phyloP scores from a whole-genome alignment of 2,329 filamentous ascomycete species.

The Cercospora sp. region DNA sequence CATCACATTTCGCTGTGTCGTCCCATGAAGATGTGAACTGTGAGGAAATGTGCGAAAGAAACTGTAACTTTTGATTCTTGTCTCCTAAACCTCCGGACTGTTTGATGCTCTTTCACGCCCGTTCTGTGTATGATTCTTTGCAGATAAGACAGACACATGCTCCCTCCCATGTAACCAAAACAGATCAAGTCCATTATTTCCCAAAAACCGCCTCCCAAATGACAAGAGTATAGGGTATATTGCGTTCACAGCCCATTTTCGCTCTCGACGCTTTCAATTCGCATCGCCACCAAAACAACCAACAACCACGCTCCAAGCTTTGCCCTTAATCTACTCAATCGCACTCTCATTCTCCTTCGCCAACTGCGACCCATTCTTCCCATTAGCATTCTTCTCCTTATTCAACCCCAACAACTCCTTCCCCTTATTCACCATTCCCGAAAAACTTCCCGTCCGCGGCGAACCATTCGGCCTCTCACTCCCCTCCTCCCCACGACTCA shows the following conservation, averaged over 20 bases:
- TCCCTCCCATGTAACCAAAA: background rate
- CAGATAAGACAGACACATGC: background rate
- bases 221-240: background rate
- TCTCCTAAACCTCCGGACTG: background rate
- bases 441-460: slow-evolving; percentile 36
- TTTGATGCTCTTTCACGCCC: background rate
- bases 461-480: slow-evolving; percentile 21
- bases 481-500: slow-evolving; percentile 28
- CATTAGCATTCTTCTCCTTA: slow-evolving; percentile 35
- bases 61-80: background rate
- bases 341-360: slow-evolving; percentile 23
- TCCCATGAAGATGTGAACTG: background rate
- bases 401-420: slow-evolving; percentile 53
- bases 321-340: too few relatives aligned
- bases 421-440: slow-evolving; percentile 52
- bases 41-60: background rate
- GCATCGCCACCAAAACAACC: too few relatives aligned
- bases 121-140: background rate
- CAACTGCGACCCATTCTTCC: background rate
- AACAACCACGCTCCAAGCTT: too few relatives aligned
- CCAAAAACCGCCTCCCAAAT: background rate
- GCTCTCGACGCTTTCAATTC: too few relatives aligned
- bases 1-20: background rate
- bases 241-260: too few relatives aligned
- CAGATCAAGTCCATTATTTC: background rate